Evolutionary conservation across 2,329 filamentous ascomycete genomes (phyloP).

Genomic region (Ophiocordyceps sinensis): DNA sequence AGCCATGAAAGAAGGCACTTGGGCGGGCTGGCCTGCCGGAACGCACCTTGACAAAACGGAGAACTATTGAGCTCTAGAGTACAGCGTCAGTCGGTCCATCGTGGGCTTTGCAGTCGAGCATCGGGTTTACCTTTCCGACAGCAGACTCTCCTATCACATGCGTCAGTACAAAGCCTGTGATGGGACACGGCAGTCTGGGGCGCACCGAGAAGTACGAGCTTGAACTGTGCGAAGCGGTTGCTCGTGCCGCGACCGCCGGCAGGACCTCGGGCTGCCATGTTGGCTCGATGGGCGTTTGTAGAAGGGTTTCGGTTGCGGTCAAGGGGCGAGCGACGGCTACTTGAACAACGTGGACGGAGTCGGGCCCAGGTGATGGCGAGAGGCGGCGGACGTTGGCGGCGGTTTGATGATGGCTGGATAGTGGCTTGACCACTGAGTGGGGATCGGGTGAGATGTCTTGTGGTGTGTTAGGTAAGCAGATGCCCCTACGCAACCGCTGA

Average conservation of each 20-base stretch:
- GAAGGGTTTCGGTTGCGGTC: not conserved
- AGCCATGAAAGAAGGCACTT: conserved; percentile 1
- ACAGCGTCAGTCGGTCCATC: not conserved
- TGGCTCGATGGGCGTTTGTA: conserved; percentile 11
- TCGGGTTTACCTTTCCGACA: conserved; percentile 71
- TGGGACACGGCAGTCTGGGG: not conserved
- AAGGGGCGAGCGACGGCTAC: not conserved
- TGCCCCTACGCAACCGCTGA: not conserved
- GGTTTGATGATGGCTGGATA: conserved; percentile 1
- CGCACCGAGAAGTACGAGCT: conserved; percentile 90
- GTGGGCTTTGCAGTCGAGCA: not conserved
- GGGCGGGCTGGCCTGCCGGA: not conserved
- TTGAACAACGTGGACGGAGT: not conserved
- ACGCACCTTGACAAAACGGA: conserved; percentile 92
- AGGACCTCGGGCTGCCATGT: conserved; percentile 74
- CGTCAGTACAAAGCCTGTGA: not conserved
- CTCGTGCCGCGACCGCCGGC: conserved; percentile 48
- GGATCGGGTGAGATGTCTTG: not conserved
- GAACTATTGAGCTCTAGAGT: conserved; percentile 78
- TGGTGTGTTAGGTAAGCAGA: not conserved
- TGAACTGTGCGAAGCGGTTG: conserved; percentile 96
- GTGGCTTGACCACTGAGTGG: not conserved
- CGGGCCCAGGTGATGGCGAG: not conserved
- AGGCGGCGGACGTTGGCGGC: conserved; percentile 4
- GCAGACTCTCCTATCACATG: conserved; percentile 74